Evolutionary conservation across 2,329 filamentous ascomycete genomes (phyloP).

Genomic region (Fusarium sp.): DNA sequence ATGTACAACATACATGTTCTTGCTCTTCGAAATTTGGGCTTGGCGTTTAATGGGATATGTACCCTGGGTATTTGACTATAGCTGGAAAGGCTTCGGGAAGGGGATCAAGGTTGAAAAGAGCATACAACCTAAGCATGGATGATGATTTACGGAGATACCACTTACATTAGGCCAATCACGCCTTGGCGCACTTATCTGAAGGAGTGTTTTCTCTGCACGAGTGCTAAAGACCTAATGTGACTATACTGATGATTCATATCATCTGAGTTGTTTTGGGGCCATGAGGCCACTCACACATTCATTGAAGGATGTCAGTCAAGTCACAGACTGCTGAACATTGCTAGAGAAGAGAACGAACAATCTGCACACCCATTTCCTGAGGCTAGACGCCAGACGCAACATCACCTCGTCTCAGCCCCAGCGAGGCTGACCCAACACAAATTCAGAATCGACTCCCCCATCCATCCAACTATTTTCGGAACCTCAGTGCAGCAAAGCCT

Average conservation of each 20-base stretch:
- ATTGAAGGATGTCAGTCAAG: neutral
- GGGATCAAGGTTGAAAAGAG: slow-evolving; percentile 4
- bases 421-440: neutral
- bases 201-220: neutral
- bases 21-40: neutral
- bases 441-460: neutral
- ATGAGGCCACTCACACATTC: neutral
- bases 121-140: neutral
- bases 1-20: neutral
- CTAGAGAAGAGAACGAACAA: neutral
- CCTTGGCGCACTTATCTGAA: neutral
- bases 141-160: slow-evolving; percentile 12
- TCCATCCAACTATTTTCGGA: slow-evolving; percentile 20
- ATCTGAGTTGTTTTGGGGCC: neutral
- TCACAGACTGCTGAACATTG: neutral
- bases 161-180: neutral
- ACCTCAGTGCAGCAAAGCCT: slow-evolving; percentile 38
- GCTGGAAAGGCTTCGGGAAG: neutral
- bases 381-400: neutral
- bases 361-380: no score
- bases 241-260: neutral
- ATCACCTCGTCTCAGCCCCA: neutral
- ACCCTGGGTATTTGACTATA: neutral
- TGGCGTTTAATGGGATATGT: slow-evolving; percentile 1
- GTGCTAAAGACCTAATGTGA: neutral